Base-by-base conservation (phyloP, 257 asterid species). In the Leptodermis oblonga region DNA sequence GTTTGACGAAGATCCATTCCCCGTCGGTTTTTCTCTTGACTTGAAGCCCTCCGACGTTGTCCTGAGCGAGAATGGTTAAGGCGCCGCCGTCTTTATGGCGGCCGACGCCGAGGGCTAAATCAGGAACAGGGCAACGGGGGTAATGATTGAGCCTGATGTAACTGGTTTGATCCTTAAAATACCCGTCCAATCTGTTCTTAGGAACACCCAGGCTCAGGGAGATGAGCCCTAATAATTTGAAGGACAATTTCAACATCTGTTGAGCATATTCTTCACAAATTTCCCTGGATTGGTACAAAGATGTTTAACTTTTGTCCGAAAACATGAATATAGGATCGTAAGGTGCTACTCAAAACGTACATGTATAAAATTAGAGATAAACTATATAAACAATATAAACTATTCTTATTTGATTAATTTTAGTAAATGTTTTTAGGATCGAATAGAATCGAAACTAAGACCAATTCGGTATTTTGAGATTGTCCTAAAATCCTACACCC, bases 1-100 rank as follows among this genome's bases (percentile, higher is more conserved):
- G 97, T 68, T 81, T 82, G 74, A 86, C 95, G 52, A 69, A 78
- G 42, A 88, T 71, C 97, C 97, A 90, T 64, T 90, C 88, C 43
- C 92, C 97, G 59, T 90, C 94, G 0, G 77, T 71, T 77, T 88
- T 88, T 54, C 94, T 72, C 82, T 76, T 90, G 36, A 90, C 93
- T 74, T 90, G 81, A 36, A 88, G 92, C 12, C 97, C 97, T 2
- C 91, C 95, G 28, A 86, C 87, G 1, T 83, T 78, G 46, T 90
- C 97, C 60, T 90, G 97, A 17, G 66, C 66, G 18, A 61, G 66
- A 61, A 61, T 8, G 15, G 66, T 61, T 61, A 61, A 36, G 26
- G 66, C 66, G 4, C 66, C 66, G 4, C 26, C 66, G 4, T 61
- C 66, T 46, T 61, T 61, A 68, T 61, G 66, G 43, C 66, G 26